These are phyloP conservation scores for Reticulascus tulasneorum DNA, from an alignment of 2,329 filamentous ascomycete genomes.

Conservation along the genomic window DNA sequence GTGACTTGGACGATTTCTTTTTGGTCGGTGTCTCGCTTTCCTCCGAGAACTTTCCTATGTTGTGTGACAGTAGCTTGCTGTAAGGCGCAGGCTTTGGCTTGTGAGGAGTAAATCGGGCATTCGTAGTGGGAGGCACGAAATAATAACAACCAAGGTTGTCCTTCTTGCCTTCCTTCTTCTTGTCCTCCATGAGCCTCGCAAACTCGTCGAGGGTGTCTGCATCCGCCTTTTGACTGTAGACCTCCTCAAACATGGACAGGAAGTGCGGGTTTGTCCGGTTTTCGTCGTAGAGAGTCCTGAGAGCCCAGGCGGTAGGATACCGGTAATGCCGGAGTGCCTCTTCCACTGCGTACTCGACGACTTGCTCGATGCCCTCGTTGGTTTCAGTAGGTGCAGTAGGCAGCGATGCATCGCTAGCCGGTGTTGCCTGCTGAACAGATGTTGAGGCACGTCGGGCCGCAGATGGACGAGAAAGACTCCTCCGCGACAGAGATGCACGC, in stretches of 20 bases:
- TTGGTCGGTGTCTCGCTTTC: conserved; percentile 12
- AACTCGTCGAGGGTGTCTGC: conserved; percentile 48
- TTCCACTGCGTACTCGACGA: conserved; percentile 55
- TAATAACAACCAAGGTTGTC: conserved; percentile 49
- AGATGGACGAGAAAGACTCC: conserved; percentile 13
- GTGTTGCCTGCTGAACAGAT: conserved; percentile 5
- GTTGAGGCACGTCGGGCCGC: conserved; percentile 10
- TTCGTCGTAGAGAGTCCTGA: conserved; percentile 58
- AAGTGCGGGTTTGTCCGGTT: conserved; percentile 47
- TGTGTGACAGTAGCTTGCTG: conserved; percentile 39
- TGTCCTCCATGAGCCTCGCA: conserved; percentile 43
- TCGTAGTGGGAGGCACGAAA: conserved; percentile 47
- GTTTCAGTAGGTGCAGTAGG: conserved; percentile 19
- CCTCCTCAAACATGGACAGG: conserved; percentile 53
- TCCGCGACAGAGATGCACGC: conserved; percentile 10
- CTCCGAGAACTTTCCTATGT: conserved; percentile 23
- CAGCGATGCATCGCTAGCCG: conserved; percentile 12
- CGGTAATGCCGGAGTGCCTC: conserved; percentile 53
- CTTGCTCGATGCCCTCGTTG: conserved; percentile 44
- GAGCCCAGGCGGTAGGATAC: conserved; percentile 59
- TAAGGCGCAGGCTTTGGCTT: conserved; percentile 48
- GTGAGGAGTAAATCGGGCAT: conserved; percentile 37
- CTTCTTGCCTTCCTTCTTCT: conserved; percentile 55
- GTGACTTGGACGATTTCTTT: conserved; percentile 1
- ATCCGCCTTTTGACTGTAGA: conserved; percentile 56